These are phyloP conservation scores for Hypoxylon sp. DNA, from an alignment of 2,329 filamentous ascomycete species.

Conservation along the genomic window DNA sequence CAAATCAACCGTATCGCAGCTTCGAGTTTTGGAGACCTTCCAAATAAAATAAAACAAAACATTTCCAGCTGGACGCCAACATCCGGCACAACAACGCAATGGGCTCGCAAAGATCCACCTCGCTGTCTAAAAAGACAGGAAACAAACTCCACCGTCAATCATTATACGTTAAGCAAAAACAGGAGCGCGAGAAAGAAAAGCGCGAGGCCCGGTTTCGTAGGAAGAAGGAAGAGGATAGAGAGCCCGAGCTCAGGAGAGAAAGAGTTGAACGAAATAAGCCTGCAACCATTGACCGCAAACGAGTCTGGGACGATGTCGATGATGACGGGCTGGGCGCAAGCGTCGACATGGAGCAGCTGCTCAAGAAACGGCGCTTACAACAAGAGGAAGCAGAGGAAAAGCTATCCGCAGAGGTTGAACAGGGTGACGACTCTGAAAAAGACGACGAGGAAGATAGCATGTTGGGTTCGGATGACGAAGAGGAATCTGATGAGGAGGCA, in stretches of 20 bases:
- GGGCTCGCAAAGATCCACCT: constrained; percentile 41
- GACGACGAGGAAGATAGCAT: constrained; percentile 81
- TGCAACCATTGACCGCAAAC: constrained; percentile 86
- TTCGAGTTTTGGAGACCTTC: constrained; percentile 19
- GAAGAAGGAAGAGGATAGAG: constrained; percentile 87
- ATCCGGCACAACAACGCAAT: constrained; percentile 19
- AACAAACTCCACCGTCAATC: constrained; percentile 87
- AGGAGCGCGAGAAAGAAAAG: constrained; percentile 78
- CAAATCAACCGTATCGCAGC: constrained; percentile 15
- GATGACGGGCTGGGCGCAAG: constrained; percentile 69
- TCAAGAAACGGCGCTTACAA: constrained; percentile 69
- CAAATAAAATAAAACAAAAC: background rate
- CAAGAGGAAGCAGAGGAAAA: constrained; percentile 62
- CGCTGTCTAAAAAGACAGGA: constrained; percentile 59
- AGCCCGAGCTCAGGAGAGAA: constrained; percentile 81
- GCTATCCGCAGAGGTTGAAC: constrained; percentile 63
- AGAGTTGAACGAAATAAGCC: constrained; percentile 85
- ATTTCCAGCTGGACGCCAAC: constrained; percentile 1
- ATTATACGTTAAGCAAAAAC: constrained; percentile 85
- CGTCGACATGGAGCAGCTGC: constrained; percentile 71
- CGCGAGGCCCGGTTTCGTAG: constrained; percentile 83
- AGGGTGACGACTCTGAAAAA: constrained; percentile 61
- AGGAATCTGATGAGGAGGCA: constrained; percentile 56
- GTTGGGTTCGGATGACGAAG: constrained; percentile 75
- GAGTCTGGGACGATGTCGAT: constrained; percentile 87